phyloP scores from a whole-genome alignment of 2,329 filamentous ascomycete species.

The Botryotinia globosa region DNA sequence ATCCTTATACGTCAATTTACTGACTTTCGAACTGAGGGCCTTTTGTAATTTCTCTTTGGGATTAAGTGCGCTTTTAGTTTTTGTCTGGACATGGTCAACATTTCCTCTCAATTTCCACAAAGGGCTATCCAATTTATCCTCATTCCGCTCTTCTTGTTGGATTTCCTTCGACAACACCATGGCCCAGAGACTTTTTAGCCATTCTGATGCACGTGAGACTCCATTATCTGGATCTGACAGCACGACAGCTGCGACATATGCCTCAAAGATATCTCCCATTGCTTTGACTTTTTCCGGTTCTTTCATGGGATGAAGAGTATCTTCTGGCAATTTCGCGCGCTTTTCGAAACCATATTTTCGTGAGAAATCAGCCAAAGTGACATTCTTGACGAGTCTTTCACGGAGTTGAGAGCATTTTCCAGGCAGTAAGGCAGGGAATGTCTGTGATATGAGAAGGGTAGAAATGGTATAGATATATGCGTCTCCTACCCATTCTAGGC shows the following conservation, averaged over 20 bases:
- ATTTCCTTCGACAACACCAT: slow-evolving; percentile 59
- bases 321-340: slow-evolving; percentile 50
- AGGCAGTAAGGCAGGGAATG: slow-evolving; percentile 61
- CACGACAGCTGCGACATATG: slow-evolving; percentile 79
- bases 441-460: slow-evolving; percentile 70
- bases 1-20: slow-evolving; percentile 61
- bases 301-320: slow-evolving; percentile 6
- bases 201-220: slow-evolving; percentile 58
- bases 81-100: slow-evolving; percentile 19
- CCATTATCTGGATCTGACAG: slow-evolving; percentile 64
- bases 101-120: slow-evolving; percentile 34
- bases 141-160: slow-evolving; percentile 38
- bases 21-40: slow-evolving; percentile 50
- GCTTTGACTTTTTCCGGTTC: slow-evolving; percentile 64
- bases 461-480: slow-evolving; percentile 78
- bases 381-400: slow-evolving; percentile 77
- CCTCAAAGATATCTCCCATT: slow-evolving; percentile 84
- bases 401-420: slow-evolving; percentile 74
- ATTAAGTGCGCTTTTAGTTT: slow-evolving; percentile 32
- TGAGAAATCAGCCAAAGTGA: slow-evolving; percentile 69
- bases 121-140: slow-evolving; percentile 29
- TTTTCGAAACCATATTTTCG: slow-evolving; percentile 67
- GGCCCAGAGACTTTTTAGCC: slow-evolving; percentile 75
- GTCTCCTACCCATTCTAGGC: slow-evolving; percentile 85
- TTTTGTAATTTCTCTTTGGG: slow-evolving; percentile 54